Base-by-base conservation (phyloP, 495 filamentous ascomycete genomes). In the Elasticomyces elasticus region DNA sequence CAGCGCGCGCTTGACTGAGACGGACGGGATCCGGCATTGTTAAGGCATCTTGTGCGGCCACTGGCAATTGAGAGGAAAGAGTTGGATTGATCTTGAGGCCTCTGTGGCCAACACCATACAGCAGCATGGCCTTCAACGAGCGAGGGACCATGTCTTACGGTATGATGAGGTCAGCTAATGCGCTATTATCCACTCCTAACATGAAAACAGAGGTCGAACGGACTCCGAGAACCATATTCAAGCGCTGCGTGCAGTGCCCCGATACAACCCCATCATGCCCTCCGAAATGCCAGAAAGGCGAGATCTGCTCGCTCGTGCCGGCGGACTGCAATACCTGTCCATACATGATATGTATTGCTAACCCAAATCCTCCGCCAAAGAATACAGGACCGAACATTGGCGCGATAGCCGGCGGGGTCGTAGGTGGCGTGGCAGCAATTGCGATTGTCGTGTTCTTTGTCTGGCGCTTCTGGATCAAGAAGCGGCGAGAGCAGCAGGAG, bases 381-480 rank as follows among this genome's bases (percentile, higher is more conserved):
- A 56, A 63, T 31, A 64, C 73, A 23, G 75, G 79, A 2, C 78
- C 82, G 19, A 84, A 87, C 54, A 76, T 83, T 1, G 86, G 87
- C 33, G 84, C 88, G 26, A 92, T 95, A 58, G 84, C 85, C 17
- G 87, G 87, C 62, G 87, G 89, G 52, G 86, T 94, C 25, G 68
- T 95, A 30, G 88, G 86, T 52, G 89, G 85, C 60, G 61, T 95
- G 1, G 76, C 74, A 15, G 75, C 76, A 12, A 72, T 95, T 27
- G 84, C 74, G 20, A 64, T 86, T 23, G 62, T 89, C 30, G 85
- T 82, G 5, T 94, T 84, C 59, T 65, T 95, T 35, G 74, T 96
- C 5, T 97, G 86, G 83, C 85, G 79, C 66, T 90, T 86, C 67
- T 86, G 83, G 62, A 84, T 95, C 61, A 89, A 87, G 72, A 83